These are phyloP conservation scores for Bathelium albidoporum DNA, from an alignment of 495 filamentous ascomycete species.

Conservation along the genomic window DNA sequence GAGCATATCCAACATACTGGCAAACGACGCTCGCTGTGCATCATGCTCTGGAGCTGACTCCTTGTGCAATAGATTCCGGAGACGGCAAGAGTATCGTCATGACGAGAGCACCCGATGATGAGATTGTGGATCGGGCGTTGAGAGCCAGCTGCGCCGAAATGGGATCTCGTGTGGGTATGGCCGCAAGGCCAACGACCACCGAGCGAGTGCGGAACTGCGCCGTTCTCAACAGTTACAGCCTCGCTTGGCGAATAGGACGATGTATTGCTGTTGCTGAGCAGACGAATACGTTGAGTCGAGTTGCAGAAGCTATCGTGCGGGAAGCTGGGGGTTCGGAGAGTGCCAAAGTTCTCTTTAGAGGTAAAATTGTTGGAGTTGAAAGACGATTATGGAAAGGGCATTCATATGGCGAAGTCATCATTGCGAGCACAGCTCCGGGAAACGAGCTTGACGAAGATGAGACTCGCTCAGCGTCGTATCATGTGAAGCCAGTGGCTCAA, in stretches of 20 bases:
- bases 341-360: conserved; percentile 46
- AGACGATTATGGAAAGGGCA: conserved; percentile 45
- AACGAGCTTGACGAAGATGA: conserved; percentile 13
- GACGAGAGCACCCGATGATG: conserved; percentile 26
- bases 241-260: conserved; percentile 45
- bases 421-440: conserved; percentile 35
- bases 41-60: conserved; percentile 36
- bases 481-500: conserved; percentile 7
- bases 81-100: conserved; percentile 43
- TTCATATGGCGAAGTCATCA: conserved; percentile 43
- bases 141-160: conserved; percentile 23
- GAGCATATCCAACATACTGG: conserved; percentile 48
- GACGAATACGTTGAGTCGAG: conserved; percentile 37
- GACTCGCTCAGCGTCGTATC: conserved; percentile 14
- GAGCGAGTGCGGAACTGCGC: conserved; percentile 42
- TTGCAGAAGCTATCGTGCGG: conserved; percentile 47
- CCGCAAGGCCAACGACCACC: conserved; percentile 38
- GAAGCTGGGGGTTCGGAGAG: conserved; percentile 44
- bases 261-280: conserved; percentile 41
- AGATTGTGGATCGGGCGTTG: conserved; percentile 24
- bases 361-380: conserved; percentile 51
- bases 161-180: conserved; percentile 33
- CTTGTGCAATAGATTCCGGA: conserved; percentile 37
- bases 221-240: conserved; percentile 41
- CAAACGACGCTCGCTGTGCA: conserved; percentile 44